Evolutionary conservation across 2,329 filamentous ascomycete genomes (phyloP).

Genomic region (Pseudogymnoascus sp.): DNA sequence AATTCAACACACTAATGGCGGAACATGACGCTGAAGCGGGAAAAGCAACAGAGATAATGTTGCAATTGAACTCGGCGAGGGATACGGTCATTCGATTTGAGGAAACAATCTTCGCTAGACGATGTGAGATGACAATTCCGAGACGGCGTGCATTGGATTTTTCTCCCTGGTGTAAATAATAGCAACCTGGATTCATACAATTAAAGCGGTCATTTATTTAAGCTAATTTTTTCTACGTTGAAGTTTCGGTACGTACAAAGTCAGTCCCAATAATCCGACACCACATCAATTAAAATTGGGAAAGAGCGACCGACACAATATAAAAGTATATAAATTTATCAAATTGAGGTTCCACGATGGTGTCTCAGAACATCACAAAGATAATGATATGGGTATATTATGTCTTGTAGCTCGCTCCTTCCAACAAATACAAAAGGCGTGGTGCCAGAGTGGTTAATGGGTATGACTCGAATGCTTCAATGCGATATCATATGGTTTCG

Average conservation of each 20-base stretch:
- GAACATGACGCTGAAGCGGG: background rate
- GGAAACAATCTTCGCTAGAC: background rate
- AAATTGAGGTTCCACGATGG: background rate
- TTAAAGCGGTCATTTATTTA: background rate
- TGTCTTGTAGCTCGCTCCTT: background rate
- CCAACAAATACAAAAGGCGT: slow-evolving; percentile 11
- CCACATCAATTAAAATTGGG: background rate
- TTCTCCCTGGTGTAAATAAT: background rate
- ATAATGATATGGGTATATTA: background rate
- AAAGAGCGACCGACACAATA: background rate
- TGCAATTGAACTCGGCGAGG: background rate
- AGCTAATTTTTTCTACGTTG: background rate
- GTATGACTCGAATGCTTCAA: slow-evolving; percentile 25
- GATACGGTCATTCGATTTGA: background rate
- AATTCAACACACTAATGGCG: background rate
- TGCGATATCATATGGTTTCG: slow-evolving; percentile 9
- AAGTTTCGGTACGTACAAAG: background rate
- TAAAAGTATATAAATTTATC: background rate
- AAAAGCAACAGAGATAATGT: background rate
- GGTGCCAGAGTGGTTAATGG: slow-evolving; percentile 29
- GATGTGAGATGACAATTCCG: background rate
- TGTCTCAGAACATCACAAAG: background rate
- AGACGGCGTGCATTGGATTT: background rate
- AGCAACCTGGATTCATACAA: background rate
- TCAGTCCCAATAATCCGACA: background rate